Evolutionary conservation across 2,329 filamentous ascomycete genomes (phyloP).

Genomic region (Malbranchea zuffiana): DNA sequence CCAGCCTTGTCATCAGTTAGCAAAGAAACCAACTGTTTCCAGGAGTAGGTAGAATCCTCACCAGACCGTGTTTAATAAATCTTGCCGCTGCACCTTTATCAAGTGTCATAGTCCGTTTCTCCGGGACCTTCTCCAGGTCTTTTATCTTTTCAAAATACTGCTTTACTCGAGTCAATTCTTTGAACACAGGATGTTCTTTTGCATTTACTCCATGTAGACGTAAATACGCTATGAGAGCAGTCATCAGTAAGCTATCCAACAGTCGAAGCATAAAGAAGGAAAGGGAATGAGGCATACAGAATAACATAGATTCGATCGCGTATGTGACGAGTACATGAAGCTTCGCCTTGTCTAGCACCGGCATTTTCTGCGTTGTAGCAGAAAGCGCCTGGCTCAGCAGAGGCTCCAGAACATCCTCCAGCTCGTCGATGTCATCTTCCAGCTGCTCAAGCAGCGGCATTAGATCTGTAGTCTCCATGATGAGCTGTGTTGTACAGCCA

Average conservation of each 20-base stretch:
- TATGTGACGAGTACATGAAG: constrained; percentile 82
- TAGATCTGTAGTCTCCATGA: constrained; percentile 50
- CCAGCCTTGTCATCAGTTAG: constrained; percentile 28
- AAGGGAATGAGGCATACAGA: constrained; percentile 52
- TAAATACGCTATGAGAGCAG: constrained; percentile 50
- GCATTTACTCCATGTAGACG: constrained; percentile 68
- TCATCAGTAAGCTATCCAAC: neutral
- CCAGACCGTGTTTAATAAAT: constrained; percentile 72
- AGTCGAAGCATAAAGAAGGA: neutral
- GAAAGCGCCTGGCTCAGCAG: constrained; percentile 55
- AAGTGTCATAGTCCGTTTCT: constrained; percentile 47
- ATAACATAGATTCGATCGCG: constrained; percentile 79
- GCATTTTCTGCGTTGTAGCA: constrained; percentile 63
- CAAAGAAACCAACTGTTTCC: neutral
- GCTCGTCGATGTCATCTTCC: constrained; percentile 64
- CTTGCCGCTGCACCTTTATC: constrained; percentile 69
- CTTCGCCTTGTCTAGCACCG: constrained; percentile 90
- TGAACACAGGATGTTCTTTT: constrained; percentile 74
- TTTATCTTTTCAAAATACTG: constrained; percentile 93
- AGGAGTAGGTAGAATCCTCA: constrained; percentile 30
- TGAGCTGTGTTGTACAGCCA: constrained; percentile 11
- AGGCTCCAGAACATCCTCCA: constrained; percentile 65
- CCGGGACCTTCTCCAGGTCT: constrained; percentile 53
- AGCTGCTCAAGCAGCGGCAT: constrained; percentile 60
- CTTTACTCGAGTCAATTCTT: constrained; percentile 73